Evolutionary conservation across 2,329 filamentous ascomycete species (phyloP).

Genomic region (Ophiostoma sp.): DNA sequence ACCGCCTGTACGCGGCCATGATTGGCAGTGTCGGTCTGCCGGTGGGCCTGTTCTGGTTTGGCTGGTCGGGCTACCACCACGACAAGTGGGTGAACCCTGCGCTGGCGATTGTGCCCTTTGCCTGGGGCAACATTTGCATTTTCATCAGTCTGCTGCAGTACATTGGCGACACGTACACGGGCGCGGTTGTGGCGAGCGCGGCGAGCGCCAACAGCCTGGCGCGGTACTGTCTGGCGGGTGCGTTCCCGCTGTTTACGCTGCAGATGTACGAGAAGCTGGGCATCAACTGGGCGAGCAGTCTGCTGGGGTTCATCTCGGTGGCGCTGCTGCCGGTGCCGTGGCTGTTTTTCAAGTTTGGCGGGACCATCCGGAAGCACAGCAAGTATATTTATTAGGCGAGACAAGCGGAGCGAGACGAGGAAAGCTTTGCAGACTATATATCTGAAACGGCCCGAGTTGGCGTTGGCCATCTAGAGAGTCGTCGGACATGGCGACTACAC

Average conservation of each 20-base stretch:
- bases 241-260: slow-evolving; percentile 57
- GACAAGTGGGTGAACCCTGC: slow-evolving; percentile 49
- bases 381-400: slow-evolving; percentile 31
- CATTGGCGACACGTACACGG: slow-evolving; percentile 51
- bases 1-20: slow-evolving; percentile 56
- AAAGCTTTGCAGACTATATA: not conserved
- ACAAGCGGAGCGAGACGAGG: not conserved
- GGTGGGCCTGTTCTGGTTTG: slow-evolving; percentile 55
- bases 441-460: not conserved
- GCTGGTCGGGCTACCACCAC: slow-evolving; percentile 47
- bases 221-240: slow-evolving; percentile 51
- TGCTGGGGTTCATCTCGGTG: slow-evolving; percentile 45
- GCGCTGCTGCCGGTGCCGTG: slow-evolving; percentile 48
- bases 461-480: not conserved
- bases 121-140: slow-evolving; percentile 55
- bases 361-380: slow-evolving; percentile 38
- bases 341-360: slow-evolving; percentile 48
- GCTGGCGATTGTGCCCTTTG: slow-evolving; percentile 51
- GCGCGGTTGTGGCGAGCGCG: slow-evolving; percentile 52
- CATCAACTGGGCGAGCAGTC: slow-evolving; percentile 44
- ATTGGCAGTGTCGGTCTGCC: slow-evolving; percentile 51
- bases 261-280: slow-evolving; percentile 47
- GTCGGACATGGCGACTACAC: not conserved
- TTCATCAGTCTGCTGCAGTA: slow-evolving; percentile 53
- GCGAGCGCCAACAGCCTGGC: slow-evolving; percentile 55